Evolutionary conservation across 1,139 yeast species (phyloP).

Genomic region (Blastobotrys elegans): DNA sequence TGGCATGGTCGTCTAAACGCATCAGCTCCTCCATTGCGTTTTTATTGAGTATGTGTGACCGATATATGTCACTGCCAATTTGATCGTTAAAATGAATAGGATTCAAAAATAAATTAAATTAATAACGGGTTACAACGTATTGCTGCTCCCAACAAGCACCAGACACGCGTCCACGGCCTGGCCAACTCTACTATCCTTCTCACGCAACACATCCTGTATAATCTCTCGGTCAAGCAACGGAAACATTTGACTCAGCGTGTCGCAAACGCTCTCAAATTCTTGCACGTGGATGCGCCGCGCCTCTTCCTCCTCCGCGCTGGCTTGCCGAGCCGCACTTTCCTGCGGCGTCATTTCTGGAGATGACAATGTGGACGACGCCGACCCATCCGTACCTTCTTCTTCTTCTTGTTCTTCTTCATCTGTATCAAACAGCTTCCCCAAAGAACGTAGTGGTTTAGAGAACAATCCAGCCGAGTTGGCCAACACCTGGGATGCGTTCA

Average conservation of each 20-base stretch:
- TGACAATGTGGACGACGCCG: too few relatives aligned
- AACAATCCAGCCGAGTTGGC: constrained; percentile 36
- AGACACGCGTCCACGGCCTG: constrained; percentile 65
- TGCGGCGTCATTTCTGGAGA: constrained; percentile 29
- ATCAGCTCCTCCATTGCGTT: background rate
- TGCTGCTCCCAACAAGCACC: constrained; percentile 25
- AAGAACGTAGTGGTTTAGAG: constrained; percentile 33
- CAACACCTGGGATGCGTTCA: constrained; percentile 34
- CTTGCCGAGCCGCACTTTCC: constrained; percentile 37
- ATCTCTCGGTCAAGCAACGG: constrained; percentile 67
- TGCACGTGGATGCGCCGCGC: constrained; percentile 35
- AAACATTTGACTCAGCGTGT: constrained; percentile 62
- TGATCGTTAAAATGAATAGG: too few relatives aligned
- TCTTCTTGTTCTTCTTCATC: constrained; percentile 22
- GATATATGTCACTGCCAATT: too few relatives aligned
- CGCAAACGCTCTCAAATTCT: constrained; percentile 42
- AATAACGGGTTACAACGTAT: too few relatives aligned
- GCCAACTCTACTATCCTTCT: constrained; percentile 67
- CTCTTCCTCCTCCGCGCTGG: constrained; percentile 37
- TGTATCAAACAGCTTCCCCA: constrained; percentile 32
- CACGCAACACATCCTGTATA: constrained; percentile 62
- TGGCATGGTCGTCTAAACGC: background rate
- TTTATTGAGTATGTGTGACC: too few relatives aligned
- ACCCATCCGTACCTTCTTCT: background rate
- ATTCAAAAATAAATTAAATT: too few relatives aligned